Percentiles rank a stretch among this genome's conserved stretches.
These are phyloP conservation scores for Teunomyces stri DNA, from an alignment of 805 yeast species.

Conservation along the genomic window DNA sequence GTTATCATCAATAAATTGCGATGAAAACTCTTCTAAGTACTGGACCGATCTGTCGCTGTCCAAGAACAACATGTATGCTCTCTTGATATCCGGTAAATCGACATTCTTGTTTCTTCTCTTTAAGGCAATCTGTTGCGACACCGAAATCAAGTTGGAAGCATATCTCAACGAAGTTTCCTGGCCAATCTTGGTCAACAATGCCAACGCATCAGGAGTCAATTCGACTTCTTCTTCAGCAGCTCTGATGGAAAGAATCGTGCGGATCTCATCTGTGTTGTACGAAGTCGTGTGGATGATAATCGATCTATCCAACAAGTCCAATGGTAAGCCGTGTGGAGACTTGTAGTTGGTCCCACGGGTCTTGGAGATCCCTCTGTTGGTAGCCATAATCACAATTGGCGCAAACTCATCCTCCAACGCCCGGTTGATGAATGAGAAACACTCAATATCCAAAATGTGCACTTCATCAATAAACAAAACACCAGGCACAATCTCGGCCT, in stretches of 20 bases:
- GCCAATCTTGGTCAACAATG: constrained; percentile 84
- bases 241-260: constrained; percentile 81
- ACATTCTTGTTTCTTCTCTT: constrained; percentile 73
- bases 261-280: constrained; percentile 79
- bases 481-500: constrained; percentile 97
- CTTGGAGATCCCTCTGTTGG: constrained; percentile 91
- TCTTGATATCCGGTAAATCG: constrained; percentile 79
- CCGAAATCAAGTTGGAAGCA: constrained; percentile 87
- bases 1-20: constrained; percentile 72
- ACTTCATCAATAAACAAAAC: constrained; percentile 97
- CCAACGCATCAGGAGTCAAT: constrained; percentile 76
- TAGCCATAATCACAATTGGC: constrained; percentile 97
- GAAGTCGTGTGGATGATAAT: constrained; percentile 84
- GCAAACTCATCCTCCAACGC: constrained; percentile 96
- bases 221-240: constrained; percentile 94
- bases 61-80: constrained; percentile 81
- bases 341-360: constrained; percentile 92
- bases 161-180: constrained; percentile 88
- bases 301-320: constrained; percentile 89
- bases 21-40: constrained; percentile 67
- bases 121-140: constrained; percentile 79
- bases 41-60: constrained; percentile 89
- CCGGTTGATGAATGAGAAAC: constrained; percentile 91
- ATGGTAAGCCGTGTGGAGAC: constrained; percentile 97
- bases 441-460: constrained; percentile 96